phyloP scores from a whole-genome alignment of 2,329 filamentous ascomycete genomes.

The Epichloe uncinata region DNA sequence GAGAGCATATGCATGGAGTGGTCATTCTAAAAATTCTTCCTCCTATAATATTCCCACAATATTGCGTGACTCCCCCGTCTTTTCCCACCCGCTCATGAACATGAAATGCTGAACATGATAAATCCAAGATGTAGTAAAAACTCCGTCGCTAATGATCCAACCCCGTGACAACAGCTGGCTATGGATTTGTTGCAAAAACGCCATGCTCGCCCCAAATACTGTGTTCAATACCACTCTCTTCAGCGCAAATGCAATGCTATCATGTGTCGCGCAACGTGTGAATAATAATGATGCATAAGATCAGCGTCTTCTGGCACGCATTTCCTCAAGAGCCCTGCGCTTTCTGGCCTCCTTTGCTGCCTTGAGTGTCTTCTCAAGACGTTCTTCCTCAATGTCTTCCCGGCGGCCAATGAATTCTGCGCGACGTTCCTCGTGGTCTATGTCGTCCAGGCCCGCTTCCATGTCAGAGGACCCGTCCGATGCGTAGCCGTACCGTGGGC shows the following conservation, averaged over 20 bases:
- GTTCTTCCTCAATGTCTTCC: conserved; percentile 54
- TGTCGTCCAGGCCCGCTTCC: conserved; percentile 62
- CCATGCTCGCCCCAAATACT: not conserved
- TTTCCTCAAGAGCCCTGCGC: conserved; percentile 25
- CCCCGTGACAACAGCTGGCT: not conserved
- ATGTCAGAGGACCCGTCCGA: conserved; percentile 62
- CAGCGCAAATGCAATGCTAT: not conserved
- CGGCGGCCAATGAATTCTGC: conserved; percentile 49
- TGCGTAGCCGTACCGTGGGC: conserved; percentile 39
- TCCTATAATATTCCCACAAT: not conserved
- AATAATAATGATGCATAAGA: not conserved
- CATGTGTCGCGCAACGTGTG: not conserved
- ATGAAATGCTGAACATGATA: not conserved
- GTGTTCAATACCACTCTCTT: not conserved
- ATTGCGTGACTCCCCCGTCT: too few species aligned
- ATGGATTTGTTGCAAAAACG: not conserved
- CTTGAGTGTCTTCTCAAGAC: conserved; percentile 47
- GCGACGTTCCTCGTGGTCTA: conserved; percentile 55
- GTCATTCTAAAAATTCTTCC: not conserved
- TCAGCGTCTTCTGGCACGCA: conserved; percentile 19
- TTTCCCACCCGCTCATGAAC: not conserved
- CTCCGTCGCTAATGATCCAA: conserved; percentile 26
- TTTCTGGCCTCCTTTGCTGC: conserved; percentile 47
- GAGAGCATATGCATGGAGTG: not conserved
- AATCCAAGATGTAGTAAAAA: conserved; percentile 11